Percentiles rank a stretch among this genome's conserved stretches.
Conservation (phyloP, 495 filamentous ascomycete species). For the Aspergillus cavernicola region DNA sequence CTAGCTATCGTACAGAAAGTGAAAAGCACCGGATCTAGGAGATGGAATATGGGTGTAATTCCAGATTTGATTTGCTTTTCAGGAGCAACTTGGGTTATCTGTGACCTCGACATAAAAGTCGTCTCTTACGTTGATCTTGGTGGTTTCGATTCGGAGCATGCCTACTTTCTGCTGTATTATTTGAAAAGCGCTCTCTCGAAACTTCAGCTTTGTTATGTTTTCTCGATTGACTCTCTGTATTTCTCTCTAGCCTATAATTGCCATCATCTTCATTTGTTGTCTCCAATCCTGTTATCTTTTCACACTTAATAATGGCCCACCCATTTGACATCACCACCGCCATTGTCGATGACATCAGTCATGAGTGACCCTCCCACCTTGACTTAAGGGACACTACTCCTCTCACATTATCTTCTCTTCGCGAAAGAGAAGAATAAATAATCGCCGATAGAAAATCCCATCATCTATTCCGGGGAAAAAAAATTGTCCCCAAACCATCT, state of each 20-base stretch:
- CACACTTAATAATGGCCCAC: not conserved
- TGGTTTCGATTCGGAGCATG: conserved; percentile 26
- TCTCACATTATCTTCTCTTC: too few species aligned
- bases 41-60: conserved; percentile 7
- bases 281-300: not conserved
- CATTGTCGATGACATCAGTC: conserved; percentile 11
- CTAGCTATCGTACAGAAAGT: conserved; percentile 56
- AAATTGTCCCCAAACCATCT: not conserved
- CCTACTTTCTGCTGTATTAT: conserved; percentile 42
- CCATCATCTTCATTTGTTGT: not conserved
- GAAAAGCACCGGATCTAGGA: conserved; percentile 72
- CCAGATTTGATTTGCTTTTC: conserved; percentile 14
- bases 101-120: conserved; percentile 24
- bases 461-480: too few species aligned
- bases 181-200: conserved; percentile 28
- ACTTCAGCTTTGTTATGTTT: conserved; percentile 19
- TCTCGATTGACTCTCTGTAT: conserved; percentile 21
- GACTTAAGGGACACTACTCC: not conserved
- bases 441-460: too few species aligned
- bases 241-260: not conserved
- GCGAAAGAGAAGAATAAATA: too few species aligned
- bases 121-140: conserved; percentile 30
- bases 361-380: not conserved
- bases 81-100: conserved; percentile 13
- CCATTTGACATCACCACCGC: conserved; percentile 5